phyloP scores from a whole-genome alignment of 192 early-diverging fungal genomes.

The Funneliformis geosporum region DNA sequence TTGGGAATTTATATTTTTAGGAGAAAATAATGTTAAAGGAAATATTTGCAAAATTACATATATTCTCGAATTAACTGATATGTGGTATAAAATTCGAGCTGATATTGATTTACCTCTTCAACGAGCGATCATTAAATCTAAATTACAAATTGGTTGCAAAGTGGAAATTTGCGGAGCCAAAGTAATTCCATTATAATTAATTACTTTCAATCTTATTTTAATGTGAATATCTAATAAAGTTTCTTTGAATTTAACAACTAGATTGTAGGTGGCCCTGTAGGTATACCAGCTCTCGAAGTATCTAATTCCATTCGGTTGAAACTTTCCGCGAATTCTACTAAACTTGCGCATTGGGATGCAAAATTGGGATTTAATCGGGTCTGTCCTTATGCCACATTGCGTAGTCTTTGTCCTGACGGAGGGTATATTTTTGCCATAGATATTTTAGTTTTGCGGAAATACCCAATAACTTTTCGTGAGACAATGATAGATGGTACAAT shows the following conservation, averaged over 20 bases:
- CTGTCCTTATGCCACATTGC: conserved; percentile 36
- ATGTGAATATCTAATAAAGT: neutral
- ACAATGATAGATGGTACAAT: conserved; percentile 39
- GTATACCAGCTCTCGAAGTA: conserved; percentile 50
- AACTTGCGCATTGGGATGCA: conserved; percentile 59
- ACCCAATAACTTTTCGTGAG: conserved; percentile 52
- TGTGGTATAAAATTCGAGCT: conserved; percentile 64
- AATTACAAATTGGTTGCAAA: conserved; percentile 59
- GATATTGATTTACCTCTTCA: conserved; percentile 50
- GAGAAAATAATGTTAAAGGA: neutral
- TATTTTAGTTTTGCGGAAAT: conserved; percentile 55
- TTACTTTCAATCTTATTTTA: neutral
- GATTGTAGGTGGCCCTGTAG: conserved; percentile 32
- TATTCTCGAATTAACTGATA: conserved; percentile 60
- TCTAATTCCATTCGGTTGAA: conserved; percentile 33
- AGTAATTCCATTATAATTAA: conserved; percentile 28
- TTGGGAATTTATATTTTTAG: neutral
- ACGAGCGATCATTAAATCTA: conserved; percentile 37
- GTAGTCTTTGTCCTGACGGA: conserved; percentile 47
- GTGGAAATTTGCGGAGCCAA: conserved; percentile 61
- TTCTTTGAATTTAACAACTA: conserved; percentile 14
- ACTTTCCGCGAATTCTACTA: conserved; percentile 55
- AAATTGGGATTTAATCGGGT: conserved; percentile 49
- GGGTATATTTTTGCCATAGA: conserved; percentile 61
- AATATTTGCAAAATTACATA: neutral